phyloP scores from a whole-genome alignment of 2,329 filamentous ascomycete genomes.

The Cercospora nicotianae region DNA sequence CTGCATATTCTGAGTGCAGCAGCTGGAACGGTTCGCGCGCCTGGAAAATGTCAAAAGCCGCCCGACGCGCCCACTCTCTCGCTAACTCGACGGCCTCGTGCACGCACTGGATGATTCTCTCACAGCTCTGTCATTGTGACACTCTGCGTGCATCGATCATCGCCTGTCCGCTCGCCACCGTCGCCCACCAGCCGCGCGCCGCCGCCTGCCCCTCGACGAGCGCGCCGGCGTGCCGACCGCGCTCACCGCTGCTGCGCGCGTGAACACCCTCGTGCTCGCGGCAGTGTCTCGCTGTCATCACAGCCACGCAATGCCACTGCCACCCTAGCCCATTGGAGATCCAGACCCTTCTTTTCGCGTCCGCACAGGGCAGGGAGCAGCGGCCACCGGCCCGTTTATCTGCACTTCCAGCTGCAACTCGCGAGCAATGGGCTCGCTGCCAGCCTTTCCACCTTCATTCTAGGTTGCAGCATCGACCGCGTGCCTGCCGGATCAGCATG shows the following conservation, averaged over 20 bases:
- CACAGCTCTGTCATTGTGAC: slow-evolving; percentile 3
- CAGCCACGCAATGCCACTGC: not conserved
- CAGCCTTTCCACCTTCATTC: not conserved
- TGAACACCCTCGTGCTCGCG: not conserved
- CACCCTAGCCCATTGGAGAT: slow-evolving; percentile 7
- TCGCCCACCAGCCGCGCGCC: not conserved
- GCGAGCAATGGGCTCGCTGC: not conserved
- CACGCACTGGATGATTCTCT: not conserved
- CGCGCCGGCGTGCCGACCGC: not conserved
- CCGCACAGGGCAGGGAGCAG: not conserved
- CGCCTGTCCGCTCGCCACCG: not conserved
- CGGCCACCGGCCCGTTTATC: not conserved
- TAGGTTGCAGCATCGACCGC: not conserved
- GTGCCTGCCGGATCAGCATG: not conserved
- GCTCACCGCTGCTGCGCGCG: slow-evolving; percentile 1
- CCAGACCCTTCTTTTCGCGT: not conserved
- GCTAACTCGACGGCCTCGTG: not conserved
- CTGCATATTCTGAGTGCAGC: not conserved
- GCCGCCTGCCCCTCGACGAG: not conserved
- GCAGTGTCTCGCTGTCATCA: not conserved
- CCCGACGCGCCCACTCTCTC: not conserved
- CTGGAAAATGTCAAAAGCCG: slow-evolving; percentile 7
- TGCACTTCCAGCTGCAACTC: not conserved
- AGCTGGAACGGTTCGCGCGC: not conserved
- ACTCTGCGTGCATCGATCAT: slow-evolving; percentile 1